These are phyloP conservation scores for Tolypocladium cylindrosporum DNA, from an alignment of 2,329 filamentous ascomycete genomes.

Conservation along the genomic window DNA sequence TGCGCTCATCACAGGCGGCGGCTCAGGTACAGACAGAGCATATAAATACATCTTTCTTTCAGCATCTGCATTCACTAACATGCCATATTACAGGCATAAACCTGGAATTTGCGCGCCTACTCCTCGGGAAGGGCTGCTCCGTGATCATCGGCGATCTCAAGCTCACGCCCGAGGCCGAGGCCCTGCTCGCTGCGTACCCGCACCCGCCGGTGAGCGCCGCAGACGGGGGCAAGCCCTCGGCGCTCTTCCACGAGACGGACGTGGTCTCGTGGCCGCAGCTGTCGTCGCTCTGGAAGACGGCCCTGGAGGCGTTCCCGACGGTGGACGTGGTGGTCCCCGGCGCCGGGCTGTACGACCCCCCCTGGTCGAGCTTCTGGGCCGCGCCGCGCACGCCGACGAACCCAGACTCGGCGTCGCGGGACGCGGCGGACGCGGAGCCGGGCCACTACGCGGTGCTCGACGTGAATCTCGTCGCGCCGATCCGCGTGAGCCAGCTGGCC, in stretches of 20 bases:
- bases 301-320: slow-evolving; percentile 15
- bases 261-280: slow-evolving; percentile 26
- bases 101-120: slow-evolving; percentile 21
- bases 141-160: slow-evolving; percentile 26
- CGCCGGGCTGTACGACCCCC: slow-evolving; percentile 27
- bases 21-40: slow-evolving; percentile 8
- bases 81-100: slow-evolving; percentile 19
- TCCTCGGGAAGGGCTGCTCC: slow-evolving; percentile 24
- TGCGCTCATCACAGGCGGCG: slow-evolving; percentile 22
- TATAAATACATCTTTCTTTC: background rate
- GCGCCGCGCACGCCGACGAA: slow-evolving; percentile 19
- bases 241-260: slow-evolving; percentile 25
- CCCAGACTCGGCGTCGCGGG: slow-evolving; percentile 14
- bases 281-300: slow-evolving; percentile 16
- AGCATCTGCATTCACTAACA: background rate
- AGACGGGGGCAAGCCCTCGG: slow-evolving; percentile 10
- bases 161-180: slow-evolving; percentile 22
- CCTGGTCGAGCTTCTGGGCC: slow-evolving; percentile 25
- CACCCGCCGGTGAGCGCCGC: slow-evolving; percentile 6
- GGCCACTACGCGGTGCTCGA: slow-evolving; percentile 24
- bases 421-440: slow-evolving; percentile 16
- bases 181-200: slow-evolving; percentile 20
- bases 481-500: slow-evolving; percentile 26
- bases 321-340: slow-evolving; percentile 27
- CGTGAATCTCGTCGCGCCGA: slow-evolving; percentile 26